A percentile compares a stretch with the other conserved stretches of the same genome.
These are phyloP conservation scores for Spatholobus suberectus DNA, from an alignment of 306 rosid species.

Conservation along the genomic window DNA sequence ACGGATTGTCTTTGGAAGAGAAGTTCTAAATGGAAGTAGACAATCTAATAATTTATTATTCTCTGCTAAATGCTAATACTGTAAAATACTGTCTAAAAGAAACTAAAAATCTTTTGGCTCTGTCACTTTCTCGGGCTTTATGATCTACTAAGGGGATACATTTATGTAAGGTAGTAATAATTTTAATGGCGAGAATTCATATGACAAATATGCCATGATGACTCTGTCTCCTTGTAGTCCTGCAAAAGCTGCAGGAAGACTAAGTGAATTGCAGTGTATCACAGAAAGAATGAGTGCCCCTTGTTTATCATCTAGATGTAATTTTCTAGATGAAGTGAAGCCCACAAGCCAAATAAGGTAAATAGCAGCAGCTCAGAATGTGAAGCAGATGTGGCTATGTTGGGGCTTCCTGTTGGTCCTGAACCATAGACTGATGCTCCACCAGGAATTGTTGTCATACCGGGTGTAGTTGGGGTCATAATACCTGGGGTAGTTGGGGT, in stretches of 20 bases:
- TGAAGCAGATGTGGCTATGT: constrained; percentile 64
- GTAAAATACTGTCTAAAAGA: constrained; percentile 64
- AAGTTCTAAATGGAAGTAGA: constrained; percentile 39
- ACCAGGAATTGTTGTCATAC: constrained; percentile 60
- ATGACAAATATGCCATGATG: constrained; percentile 43
- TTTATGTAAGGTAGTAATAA: constrained; percentile 48
- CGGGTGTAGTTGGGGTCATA: constrained; percentile 54
- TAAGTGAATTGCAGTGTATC: constrained; percentile 51
- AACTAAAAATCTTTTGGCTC: constrained; percentile 54
- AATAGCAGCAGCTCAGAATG: constrained; percentile 47
- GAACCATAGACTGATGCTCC: constrained; percentile 75
- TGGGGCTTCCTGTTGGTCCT: constrained; percentile 78
- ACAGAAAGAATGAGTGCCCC: constrained; percentile 42
- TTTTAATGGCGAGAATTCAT: constrained; percentile 49
- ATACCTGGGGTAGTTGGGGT: constrained; percentile 36
- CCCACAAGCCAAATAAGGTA: constrained; percentile 53
- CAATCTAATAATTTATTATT: constrained; percentile 57
- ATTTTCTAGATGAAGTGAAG: constrained; percentile 53
- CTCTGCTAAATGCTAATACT: constrained; percentile 53
- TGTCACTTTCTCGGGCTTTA: constrained; percentile 54
- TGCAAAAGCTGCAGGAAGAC: constrained; percentile 51
- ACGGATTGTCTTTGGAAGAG: constrained; percentile 11
- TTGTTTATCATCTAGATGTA: constrained; percentile 53
- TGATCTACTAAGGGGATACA: constrained; percentile 52
- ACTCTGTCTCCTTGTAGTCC: constrained; percentile 46